Evolutionary conservation across 208 protist genomes (phyloP).

Genomic region (Leptomonas seymouri): DNA sequence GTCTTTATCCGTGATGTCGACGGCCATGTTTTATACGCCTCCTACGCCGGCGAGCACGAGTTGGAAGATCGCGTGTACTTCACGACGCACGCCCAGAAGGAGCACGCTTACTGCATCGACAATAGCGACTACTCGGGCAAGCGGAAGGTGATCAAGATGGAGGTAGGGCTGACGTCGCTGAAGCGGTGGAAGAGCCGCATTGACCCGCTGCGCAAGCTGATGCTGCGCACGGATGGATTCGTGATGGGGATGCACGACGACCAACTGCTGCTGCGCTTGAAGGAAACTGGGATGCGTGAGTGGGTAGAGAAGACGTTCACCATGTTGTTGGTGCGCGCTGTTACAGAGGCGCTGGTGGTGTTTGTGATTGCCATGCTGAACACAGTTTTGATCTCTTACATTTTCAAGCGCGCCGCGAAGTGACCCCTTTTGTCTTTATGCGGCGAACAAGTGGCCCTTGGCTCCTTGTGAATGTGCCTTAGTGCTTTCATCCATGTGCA

Average conservation of each 20-base stretch:
- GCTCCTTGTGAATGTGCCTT: neutral
- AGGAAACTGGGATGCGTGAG: slow-evolving; percentile 64
- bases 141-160: slow-evolving; percentile 71
- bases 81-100: slow-evolving; percentile 54
- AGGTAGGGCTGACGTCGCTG: slow-evolving; percentile 71
- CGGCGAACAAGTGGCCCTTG: neutral
- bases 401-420: slow-evolving; percentile 27
- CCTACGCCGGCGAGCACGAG: slow-evolving; percentile 77
- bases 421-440: neutral
- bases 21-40: slow-evolving; percentile 67
- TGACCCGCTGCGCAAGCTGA: slow-evolving; percentile 71
- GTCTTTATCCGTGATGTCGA: slow-evolving; percentile 63
- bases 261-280: slow-evolving; percentile 73
- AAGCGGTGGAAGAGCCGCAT: slow-evolving; percentile 79
- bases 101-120: slow-evolving; percentile 87
- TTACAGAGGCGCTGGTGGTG: slow-evolving; percentile 65
- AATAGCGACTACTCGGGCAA: slow-evolving; percentile 58
- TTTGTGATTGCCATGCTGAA: slow-evolving; percentile 63
- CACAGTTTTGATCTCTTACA: slow-evolving; percentile 48
- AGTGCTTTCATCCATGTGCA: neutral
- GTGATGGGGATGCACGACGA: slow-evolving; percentile 82
- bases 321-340: slow-evolving; percentile 52
- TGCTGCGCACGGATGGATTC: slow-evolving; percentile 67
- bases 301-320: slow-evolving; percentile 63
- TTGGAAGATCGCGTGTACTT: slow-evolving; percentile 79